phyloP scores from a whole-genome alignment of 129 eudicot species.

The Arctium lappa region DNA sequence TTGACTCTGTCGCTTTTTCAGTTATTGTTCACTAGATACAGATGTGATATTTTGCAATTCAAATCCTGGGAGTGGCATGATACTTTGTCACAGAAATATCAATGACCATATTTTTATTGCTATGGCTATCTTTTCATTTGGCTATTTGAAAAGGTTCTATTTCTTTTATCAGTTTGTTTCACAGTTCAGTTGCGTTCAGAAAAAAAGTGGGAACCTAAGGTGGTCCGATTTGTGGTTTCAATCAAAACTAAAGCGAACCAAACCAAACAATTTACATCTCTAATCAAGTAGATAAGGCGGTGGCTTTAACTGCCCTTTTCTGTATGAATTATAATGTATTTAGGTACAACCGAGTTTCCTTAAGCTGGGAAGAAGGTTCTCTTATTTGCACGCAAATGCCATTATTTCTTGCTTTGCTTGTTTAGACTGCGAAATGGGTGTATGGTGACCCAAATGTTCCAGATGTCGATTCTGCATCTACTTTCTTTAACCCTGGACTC shows the following conservation, averaged over 20 bases:
- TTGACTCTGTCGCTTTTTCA: neutral
- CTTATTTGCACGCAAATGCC: neutral
- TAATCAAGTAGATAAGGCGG: neutral
- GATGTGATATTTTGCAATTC: neutral
- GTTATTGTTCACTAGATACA: neutral
- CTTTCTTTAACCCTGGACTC: neutral
- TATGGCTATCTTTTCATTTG: neutral
- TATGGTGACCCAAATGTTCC: neutral
- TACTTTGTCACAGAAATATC: neutral
- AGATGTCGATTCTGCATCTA: neutral
- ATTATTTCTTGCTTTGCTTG: neutral
- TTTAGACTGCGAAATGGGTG: neutral
- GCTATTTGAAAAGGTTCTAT: neutral
- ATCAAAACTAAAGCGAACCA: no score
- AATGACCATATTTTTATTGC: neutral
- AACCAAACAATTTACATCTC: neutral
- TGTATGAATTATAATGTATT: neutral
- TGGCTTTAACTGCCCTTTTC: no score
- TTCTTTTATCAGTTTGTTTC: no score
- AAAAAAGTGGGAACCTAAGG: no score
- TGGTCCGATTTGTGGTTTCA: no score
- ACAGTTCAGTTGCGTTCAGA: no score
- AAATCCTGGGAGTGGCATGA: neutral
- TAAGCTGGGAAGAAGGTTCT: no score
- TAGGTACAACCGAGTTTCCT: no score